Percentiles rank a stretch among this genome's conserved stretches.
These are phyloP conservation scores for Aspergillus olivimuriae DNA, from an alignment of 495 filamentous ascomycete genomes.

Conservation along the genomic window DNA sequence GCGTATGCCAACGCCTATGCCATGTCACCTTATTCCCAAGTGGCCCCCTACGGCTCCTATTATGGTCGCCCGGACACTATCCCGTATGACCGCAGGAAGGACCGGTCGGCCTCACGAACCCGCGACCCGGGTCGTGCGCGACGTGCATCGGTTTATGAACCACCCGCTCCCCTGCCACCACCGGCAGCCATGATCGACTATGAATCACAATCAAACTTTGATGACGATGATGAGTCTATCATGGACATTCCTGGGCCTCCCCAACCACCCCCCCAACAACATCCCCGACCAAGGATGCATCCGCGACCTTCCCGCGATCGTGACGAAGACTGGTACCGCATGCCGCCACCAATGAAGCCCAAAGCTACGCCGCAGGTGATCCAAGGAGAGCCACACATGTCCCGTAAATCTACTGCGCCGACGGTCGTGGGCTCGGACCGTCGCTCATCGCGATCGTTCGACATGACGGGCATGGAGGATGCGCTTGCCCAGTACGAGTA, in stretches of 20 bases:
- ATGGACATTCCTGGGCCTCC: conserved; percentile 15
- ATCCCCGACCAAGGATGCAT: conserved; percentile 17
- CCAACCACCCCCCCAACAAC: conserved; percentile 16
- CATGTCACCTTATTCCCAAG: conserved; percentile 22
- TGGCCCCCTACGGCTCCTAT: conserved; percentile 15
- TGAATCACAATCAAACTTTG: conserved; percentile 15
- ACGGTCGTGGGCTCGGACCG: conserved; percentile 23
- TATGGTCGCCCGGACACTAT: conserved; percentile 10
- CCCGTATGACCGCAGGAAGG: conserved; percentile 20
- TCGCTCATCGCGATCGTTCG: conserved; percentile 27
- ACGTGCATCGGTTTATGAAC: conserved; percentile 29
- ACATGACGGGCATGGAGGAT: conserved; percentile 26
- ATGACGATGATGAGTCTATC: conserved; percentile 23
- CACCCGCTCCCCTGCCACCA: too few relatives aligned
- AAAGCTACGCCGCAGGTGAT: conserved; percentile 29
- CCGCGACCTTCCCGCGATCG: conserved; percentile 19
- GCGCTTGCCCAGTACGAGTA: conserved; percentile 26
- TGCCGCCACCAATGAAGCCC: conserved; percentile 36
- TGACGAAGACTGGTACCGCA: conserved; percentile 40
- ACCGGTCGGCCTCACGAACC: conserved; percentile 28
- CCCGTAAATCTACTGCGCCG: conserved; percentile 23
- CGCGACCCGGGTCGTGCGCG: conserved; percentile 26
- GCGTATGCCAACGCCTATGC: conserved; percentile 30
- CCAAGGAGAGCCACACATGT: conserved; percentile 28
- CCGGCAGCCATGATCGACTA: conserved; percentile 25